Evolutionary conservation across 345 rosid genomes (phyloP), one percentile per base, ranked within the genome.

Genomic region (Turnera subulata): DNA sequence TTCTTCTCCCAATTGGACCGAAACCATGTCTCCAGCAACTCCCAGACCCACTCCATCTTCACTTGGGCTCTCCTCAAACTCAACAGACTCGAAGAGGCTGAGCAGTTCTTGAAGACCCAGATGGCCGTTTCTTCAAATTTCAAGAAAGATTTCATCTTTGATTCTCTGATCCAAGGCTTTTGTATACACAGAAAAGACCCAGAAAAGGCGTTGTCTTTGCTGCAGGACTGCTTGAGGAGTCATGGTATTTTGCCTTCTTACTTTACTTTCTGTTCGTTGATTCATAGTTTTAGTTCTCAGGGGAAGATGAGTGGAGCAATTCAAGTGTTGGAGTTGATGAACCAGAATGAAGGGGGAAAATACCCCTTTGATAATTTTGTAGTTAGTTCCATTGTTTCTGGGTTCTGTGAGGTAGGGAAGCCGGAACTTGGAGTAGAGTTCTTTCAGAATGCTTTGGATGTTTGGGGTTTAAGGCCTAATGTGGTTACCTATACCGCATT

Each of bases 341-440:
- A 57, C 59, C 72, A 54, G 55, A 67, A 76, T 38, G 79, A 66
- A 35, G 58, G 72, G 19, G n/a, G n/a, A n/a, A 78, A 61, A 0
- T 82, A 85, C 65, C 86, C 84, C 19, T 85, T 71, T 67, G 69
- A 72, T 75, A 82, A 86, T 82, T 89, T 82, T 60, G 87, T 86
- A 40, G 84, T 73, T 70, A 84, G 91, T 73, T 69, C 77, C 53
- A 81, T 89, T 39, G 71, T 86, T 68, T 77, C 84, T 61, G 83
- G 91, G 58, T 82, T 84, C 66, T 82, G 85, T 65, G 80, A 21
- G 69, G 76, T 78, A 53, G 91, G 83, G 66, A 81, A 78, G 58
- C 91, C 94, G 12, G 86, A 89, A 48, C 71, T 82, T 56, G 96
- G 76, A 15, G 19, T 86, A 13, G 76, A 67, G 23, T 79, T 89